phyloP scores from a whole-genome alignment of 495 filamentous ascomycete species.

The Xylaria sp. region DNA sequence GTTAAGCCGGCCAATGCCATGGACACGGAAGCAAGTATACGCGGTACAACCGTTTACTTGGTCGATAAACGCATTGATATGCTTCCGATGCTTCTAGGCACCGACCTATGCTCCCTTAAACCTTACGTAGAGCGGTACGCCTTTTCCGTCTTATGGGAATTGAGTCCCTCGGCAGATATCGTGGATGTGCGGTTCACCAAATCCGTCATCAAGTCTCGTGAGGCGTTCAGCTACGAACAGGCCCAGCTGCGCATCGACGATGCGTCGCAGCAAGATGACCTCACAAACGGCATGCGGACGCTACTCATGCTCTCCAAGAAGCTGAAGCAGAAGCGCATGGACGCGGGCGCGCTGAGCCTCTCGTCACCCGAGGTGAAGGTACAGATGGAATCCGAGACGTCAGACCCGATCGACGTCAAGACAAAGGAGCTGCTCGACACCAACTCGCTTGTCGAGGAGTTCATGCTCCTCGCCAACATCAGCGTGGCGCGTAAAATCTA shows the following conservation, averaged over 20 bases:
- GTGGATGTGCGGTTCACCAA: slow-evolving; percentile 86
- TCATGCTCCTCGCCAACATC: slow-evolving; percentile 98
- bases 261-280: slow-evolving; percentile 78
- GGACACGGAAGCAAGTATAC: slow-evolving; percentile 90
- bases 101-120: slow-evolving; percentile 95
- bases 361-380: slow-evolving; percentile 95
- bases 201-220: slow-evolving; percentile 96
- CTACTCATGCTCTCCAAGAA: slow-evolving; percentile 90
- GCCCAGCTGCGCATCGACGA: slow-evolving; percentile 95
- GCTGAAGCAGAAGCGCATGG: slow-evolving; percentile 93
- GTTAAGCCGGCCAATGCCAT: slow-evolving; percentile 97
- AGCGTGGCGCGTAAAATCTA: slow-evolving; percentile 88
- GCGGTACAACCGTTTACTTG: slow-evolving; percentile 95
- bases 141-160: slow-evolving; percentile 94
- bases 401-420: slow-evolving; percentile 94
- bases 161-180: slow-evolving; percentile 84
- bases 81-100: slow-evolving; percentile 94
- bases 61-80: slow-evolving; percentile 99
- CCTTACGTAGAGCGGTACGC: slow-evolving; percentile 97
- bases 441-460: slow-evolving; percentile 97
- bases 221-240: slow-evolving; percentile 97
- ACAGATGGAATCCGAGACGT: slow-evolving; percentile 91
- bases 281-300: slow-evolving; percentile 88
- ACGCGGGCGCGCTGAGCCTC: slow-evolving; percentile 91
- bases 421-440: slow-evolving; percentile 93